Evolutionary conservation across 2,329 filamentous ascomycete genomes (phyloP).

Genomic region (Colletotrichum phormii): DNA sequence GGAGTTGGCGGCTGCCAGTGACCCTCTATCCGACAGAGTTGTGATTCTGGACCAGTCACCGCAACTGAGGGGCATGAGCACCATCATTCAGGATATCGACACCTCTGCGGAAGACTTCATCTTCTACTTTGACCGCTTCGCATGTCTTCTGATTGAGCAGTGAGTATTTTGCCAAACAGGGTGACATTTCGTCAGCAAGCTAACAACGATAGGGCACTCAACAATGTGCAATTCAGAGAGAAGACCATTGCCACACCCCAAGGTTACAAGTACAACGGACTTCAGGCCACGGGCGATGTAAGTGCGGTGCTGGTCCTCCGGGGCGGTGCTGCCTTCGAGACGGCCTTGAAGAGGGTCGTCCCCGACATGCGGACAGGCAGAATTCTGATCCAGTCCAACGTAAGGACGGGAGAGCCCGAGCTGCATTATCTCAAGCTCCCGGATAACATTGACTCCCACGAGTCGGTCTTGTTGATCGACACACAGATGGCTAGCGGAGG

Average conservation of each 20-base stretch:
- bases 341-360: slow-evolving; percentile 87
- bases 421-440: slow-evolving; percentile 90
- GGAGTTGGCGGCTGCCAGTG: slow-evolving; percentile 76
- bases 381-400: slow-evolving; percentile 89
- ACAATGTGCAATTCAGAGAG: slow-evolving; percentile 78
- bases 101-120: slow-evolving; percentile 91
- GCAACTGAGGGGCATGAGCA: slow-evolving; percentile 90
- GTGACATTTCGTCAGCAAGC: no score
- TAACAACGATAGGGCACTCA: slow-evolving; percentile 71
- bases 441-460: slow-evolving; percentile 77
- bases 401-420: slow-evolving; percentile 88
- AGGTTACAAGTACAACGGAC: slow-evolving; percentile 76
- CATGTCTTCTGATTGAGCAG: slow-evolving; percentile 86
- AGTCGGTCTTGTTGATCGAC: slow-evolving; percentile 87
- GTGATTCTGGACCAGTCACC: slow-evolving; percentile 79
- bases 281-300: slow-evolving; percentile 77
- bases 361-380: slow-evolving; percentile 92
- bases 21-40: slow-evolving; percentile 80
- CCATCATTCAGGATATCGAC: slow-evolving; percentile 84
- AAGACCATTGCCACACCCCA: slow-evolving; percentile 77
- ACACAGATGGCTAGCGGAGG: slow-evolving; percentile 96
- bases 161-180: slow-evolving; percentile 56
- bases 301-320: slow-evolving; percentile 91
- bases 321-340: slow-evolving; percentile 89
- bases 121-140: slow-evolving; percentile 94